Evolutionary conservation across 495 filamentous ascomycete species (phyloP).

Genomic region (Mycothermus thermophilus): DNA sequence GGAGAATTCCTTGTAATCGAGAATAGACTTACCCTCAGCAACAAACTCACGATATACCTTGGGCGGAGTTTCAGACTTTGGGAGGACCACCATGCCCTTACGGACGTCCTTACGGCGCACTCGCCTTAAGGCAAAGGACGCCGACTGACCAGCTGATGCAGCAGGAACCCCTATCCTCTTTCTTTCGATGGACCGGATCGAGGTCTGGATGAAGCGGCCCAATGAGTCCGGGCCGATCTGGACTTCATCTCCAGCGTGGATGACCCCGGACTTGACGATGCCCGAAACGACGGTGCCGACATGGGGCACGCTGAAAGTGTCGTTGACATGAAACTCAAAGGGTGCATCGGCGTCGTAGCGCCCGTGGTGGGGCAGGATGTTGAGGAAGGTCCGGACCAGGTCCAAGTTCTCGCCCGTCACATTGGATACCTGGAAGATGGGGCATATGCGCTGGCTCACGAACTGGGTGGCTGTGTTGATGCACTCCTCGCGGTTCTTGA

Average conservation of each 20-base stretch:
- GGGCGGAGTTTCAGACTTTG: constrained; percentile 57
- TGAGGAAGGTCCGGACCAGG: constrained; percentile 75
- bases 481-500: constrained; percentile 81
- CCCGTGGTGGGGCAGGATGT: constrained; percentile 89
- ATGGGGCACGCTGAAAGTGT: constrained; percentile 97
- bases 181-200: constrained; percentile 83
- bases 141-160: constrained; percentile 82
- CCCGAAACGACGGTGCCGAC: constrained; percentile 93
- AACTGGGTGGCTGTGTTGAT: constrained; percentile 95
- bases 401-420: constrained; percentile 80
- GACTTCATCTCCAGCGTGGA: constrained; percentile 82
- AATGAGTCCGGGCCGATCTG: constrained; percentile 84
- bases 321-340: constrained; percentile 93
- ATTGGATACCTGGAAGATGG: constrained; percentile 96
- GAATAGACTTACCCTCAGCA: constrained; percentile 82
- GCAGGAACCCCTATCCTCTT: constrained; percentile 86
- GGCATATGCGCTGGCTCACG: constrained; percentile 86
- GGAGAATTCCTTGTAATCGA: too few relatives aligned
- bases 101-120: constrained; percentile 84
- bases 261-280: constrained; percentile 74
- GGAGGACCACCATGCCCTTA: constrained; percentile 95
- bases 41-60: constrained; percentile 89
- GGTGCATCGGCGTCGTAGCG: constrained; percentile 78
- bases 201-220: constrained; percentile 82
- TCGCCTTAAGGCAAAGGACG: constrained; percentile 77